Base-by-base conservation (phyloP, 805 yeast species). In the Zygosaccharomyces lentus region DNA sequence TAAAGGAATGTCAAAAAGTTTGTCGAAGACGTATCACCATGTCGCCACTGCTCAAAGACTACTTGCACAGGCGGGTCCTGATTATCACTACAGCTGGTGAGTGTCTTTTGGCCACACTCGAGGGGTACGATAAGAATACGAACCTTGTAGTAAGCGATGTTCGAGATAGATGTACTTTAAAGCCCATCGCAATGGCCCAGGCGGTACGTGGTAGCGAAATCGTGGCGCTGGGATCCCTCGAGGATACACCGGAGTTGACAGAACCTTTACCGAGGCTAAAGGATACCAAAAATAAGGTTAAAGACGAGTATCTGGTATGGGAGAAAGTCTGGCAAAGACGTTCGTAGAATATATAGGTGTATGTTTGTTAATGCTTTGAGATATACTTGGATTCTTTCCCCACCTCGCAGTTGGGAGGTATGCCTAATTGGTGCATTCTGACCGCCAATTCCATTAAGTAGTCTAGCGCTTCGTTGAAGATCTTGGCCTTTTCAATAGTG, bases 381-480 rank as follows among this genome's bases (percentile, higher is more conserved):
- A 57, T 34, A 34, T 55, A 57, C 9, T 56, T 56, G 48, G 56
- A 61, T 48, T 67, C 71, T 32, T 58, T 64, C 9, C 70, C 70
- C 25, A 67, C 58, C 6, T 48, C 59, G 44, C 60, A 53, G 44
- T 58, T 73, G 15, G 81, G 72, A 8, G 82, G 77, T 34, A 88
- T 74, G 1, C 88, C 89, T 45, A 78, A 64, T 55, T 76, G 78
- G 53, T 78, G 77, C 96, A 89, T 86, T 61, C 84, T 84, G 30
- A 90, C 77, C 1, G 93, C 96, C 53, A 90, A 66, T 52, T 87
- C 96, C 57, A 91, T 71, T 51, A 91, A 68, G 62, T 90, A 91
- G 59, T 91, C 97, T 49, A 91, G 80, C 13, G 96, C 95, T 66
- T 91, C 98, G 62, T 89, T 89, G 64, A 85, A 84, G 10, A 91